Evolutionary conservation across 2,329 filamentous ascomycete species (phyloP).

Genomic region (Juglanconis juglandina): DNA sequence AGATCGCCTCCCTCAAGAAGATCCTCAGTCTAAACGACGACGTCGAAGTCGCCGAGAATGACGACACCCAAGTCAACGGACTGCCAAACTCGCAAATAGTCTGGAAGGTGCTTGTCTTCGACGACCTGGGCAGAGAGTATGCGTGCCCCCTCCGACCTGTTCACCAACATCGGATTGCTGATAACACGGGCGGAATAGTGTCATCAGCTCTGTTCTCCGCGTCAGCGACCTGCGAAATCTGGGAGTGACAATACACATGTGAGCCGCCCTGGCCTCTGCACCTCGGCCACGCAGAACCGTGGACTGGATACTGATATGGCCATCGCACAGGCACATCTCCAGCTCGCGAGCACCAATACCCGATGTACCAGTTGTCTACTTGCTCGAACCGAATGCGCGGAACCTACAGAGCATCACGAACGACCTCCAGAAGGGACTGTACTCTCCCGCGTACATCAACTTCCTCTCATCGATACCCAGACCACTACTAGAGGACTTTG

Average conservation of each 20-base stretch:
- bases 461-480: slow-evolving; percentile 92
- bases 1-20: slow-evolving; percentile 85
- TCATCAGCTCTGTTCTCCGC: slow-evolving; percentile 92
- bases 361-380: slow-evolving; percentile 92
- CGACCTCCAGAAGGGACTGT: slow-evolving; percentile 83
- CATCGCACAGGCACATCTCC: slow-evolving; percentile 65
- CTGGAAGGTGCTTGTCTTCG: slow-evolving; percentile 97
- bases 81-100: slow-evolving; percentile 74
- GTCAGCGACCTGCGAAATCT: slow-evolving; percentile 90
- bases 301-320: neutral
- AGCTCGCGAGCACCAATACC: slow-evolving; percentile 84
- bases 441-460: slow-evolving; percentile 93
- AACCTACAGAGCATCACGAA: slow-evolving; percentile 81
- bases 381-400: slow-evolving; percentile 80
- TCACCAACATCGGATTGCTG: neutral
- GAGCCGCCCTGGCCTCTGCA: slow-evolving; percentile 27
- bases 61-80: slow-evolving; percentile 63
- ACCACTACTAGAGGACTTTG: slow-evolving; percentile 90
- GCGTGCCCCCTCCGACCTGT: neutral
- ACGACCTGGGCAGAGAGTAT: slow-evolving; percentile 45
- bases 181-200: slow-evolving; percentile 39
- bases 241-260: slow-evolving; percentile 97
- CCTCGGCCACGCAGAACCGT: too few relatives aligned
- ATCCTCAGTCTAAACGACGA: slow-evolving; percentile 91
- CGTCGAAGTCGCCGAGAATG: slow-evolving; percentile 54